These are phyloP conservation scores for Zelopaecilomyces penicillatus DNA, from an alignment of 2,329 filamentous ascomycete species.

Conservation along the genomic window DNA sequence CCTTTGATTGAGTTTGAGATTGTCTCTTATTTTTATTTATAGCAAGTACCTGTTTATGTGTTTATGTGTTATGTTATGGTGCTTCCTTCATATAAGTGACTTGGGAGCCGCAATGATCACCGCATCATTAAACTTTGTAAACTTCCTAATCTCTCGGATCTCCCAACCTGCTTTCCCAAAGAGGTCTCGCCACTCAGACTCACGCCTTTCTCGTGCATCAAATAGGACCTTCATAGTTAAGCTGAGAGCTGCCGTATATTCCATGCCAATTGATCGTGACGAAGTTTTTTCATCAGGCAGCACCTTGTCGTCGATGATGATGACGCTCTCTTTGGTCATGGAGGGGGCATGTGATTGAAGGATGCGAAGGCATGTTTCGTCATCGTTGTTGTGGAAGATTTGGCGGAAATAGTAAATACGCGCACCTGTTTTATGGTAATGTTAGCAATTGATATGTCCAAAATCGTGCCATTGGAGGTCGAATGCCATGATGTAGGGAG, in stretches of 20 bases:
- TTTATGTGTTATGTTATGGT: too few relatives aligned
- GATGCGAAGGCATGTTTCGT: slow-evolving; percentile 16
- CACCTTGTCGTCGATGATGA: slow-evolving; percentile 18
- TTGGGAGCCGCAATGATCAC: slow-evolving; percentile 11
- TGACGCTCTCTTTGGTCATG: slow-evolving; percentile 12
- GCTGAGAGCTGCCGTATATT: slow-evolving; percentile 15
- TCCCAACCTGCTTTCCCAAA: slow-evolving; percentile 13
- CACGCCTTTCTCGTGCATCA: slow-evolving; percentile 16
- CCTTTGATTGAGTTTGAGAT: slow-evolving; percentile 5
- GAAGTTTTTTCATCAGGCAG: slow-evolving; percentile 11
- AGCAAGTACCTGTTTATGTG: too few relatives aligned
- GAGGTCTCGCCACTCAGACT: slow-evolving; percentile 15
- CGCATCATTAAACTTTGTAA: slow-evolving; percentile 15
- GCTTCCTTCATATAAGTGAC: too few relatives aligned
- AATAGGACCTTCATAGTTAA: slow-evolving; percentile 18
- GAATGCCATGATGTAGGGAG: slow-evolving; percentile 12
- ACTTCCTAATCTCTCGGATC: slow-evolving; percentile 15
- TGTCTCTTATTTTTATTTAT: neutral
- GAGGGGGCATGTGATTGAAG: slow-evolving; percentile 11
- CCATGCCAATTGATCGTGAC: slow-evolving; percentile 9
- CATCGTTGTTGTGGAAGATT: slow-evolving; percentile 20
- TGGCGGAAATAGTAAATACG: slow-evolving; percentile 20
- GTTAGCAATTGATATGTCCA: too few relatives aligned
- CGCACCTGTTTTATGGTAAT: slow-evolving; percentile 9
- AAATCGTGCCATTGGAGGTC: slow-evolving; percentile 12